Conservation (phyloP, 805 yeast species). For the Cyberlindnera lachancei region DNA sequence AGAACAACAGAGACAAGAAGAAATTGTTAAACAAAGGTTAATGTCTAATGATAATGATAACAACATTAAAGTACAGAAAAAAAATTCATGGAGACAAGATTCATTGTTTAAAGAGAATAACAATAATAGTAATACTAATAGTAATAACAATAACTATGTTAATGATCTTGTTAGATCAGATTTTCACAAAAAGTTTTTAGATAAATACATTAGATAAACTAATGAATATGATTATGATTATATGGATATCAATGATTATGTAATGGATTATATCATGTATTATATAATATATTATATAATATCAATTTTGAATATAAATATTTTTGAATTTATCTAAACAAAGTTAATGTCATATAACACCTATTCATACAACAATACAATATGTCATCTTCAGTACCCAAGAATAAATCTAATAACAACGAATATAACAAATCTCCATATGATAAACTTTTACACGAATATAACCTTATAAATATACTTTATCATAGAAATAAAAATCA, state of each 20-base stretch:
- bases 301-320: too few species aligned
- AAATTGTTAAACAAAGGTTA: too few species aligned
- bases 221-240: background rate
- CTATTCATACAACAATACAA: too few species aligned
- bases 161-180: conserved; percentile 23
- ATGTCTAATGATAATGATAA: conserved; percentile 14
- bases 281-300: too few species aligned
- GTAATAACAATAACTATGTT: conserved; percentile 14
- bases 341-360: too few species aligned
- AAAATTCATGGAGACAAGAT: conserved; percentile 29
- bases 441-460: conserved; percentile 41
- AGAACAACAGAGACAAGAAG: conserved; percentile 1
- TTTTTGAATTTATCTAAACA: too few species aligned
- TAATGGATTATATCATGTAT: too few species aligned
- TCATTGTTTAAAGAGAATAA: conserved; percentile 22
- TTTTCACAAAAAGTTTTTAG: conserved; percentile 18
- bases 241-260: background rate
- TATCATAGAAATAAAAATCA: conserved; percentile 73
- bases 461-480: conserved; percentile 48
- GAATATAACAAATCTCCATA: too few species aligned
- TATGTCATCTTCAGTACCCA: too few species aligned
- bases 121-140: conserved; percentile 1
- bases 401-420: too few species aligned
- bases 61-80: background rate
- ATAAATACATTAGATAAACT: conserved; percentile 11